phyloP scores from a whole-genome alignment of 2,329 filamentous ascomycete genomes.

The Colletotrichum musae region DNA sequence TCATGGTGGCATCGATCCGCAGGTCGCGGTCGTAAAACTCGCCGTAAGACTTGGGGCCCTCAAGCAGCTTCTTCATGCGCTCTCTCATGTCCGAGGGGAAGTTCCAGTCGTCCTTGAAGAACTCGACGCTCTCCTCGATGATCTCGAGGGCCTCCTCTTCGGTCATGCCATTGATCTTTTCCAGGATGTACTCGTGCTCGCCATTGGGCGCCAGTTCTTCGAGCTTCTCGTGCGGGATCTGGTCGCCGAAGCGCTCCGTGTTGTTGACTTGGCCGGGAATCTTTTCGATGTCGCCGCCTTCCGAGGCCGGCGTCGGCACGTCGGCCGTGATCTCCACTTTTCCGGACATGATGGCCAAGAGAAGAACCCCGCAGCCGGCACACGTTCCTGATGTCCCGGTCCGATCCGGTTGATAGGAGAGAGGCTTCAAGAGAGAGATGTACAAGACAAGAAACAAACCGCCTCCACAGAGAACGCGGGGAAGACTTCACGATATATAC shows the following conservation, averaged over 20 bases:
- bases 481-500: conserved; percentile 23
- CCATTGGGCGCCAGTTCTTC: conserved; percentile 59
- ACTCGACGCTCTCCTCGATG: conserved; percentile 53
- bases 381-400: neutral
- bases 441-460: too few relatives aligned
- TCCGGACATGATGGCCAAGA: conserved; percentile 31
- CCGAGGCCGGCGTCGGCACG: conserved; percentile 24
- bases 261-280: conserved; percentile 21
- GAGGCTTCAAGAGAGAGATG: neutral
- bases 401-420: neutral
- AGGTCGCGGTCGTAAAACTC: conserved; percentile 58
- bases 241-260: conserved; percentile 47
- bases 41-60: conserved; percentile 56
- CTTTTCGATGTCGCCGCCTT: conserved; percentile 32
- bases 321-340: conserved; percentile 31
- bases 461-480: neutral
- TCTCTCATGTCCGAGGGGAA: conserved; percentile 59
- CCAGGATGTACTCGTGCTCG: conserved; percentile 58
- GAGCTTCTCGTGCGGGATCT: conserved; percentile 56
- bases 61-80: conserved; percentile 56
- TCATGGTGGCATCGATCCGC: conserved; percentile 56
- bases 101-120: conserved; percentile 61
- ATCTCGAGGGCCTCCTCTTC: conserved; percentile 59
- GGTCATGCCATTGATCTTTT: conserved; percentile 58
- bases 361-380: neutral